These are phyloP conservation scores for Chrysosporium keratinophilum DNA, from an alignment of 2,329 filamentous ascomycete genomes.

Conservation along the genomic window DNA sequence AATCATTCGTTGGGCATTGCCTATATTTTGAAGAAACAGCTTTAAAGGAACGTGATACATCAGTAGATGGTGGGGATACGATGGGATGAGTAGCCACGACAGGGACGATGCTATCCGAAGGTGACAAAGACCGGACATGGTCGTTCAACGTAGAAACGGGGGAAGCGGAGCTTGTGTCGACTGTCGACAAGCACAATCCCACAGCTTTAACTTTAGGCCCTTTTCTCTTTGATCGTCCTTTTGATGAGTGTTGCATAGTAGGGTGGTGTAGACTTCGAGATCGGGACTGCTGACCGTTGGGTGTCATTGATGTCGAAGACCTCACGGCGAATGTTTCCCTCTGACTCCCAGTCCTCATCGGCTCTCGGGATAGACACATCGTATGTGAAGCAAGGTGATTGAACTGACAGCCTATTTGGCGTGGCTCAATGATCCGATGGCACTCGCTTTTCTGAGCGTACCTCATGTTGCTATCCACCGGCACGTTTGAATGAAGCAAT, in stretches of 20 bases:
- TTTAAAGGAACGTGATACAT: conserved; percentile 18
- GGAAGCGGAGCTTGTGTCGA: neutral
- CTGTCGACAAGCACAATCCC: neutral
- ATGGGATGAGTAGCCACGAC: conserved; percentile 14
- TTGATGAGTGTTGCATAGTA: too few relatives aligned
- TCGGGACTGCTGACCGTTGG: neutral
- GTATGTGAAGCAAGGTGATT: neutral
- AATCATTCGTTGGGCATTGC: neutral
- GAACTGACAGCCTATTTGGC: neutral
- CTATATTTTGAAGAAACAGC: conserved; percentile 10
- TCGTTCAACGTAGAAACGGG: conserved; percentile 2
- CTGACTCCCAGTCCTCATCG: neutral
- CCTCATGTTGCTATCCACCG: neutral
- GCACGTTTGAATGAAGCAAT: conserved; percentile 7
- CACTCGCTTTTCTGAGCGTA: neutral
- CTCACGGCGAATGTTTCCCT: neutral
- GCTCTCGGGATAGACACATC: neutral
- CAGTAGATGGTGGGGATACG: conserved; percentile 19
- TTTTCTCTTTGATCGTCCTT: neutral
- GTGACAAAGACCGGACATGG: neutral
- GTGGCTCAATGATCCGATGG: neutral
- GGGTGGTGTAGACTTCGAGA: neutral
- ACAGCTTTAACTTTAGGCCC: neutral
- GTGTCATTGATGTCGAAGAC: neutral
- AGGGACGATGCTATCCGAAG: neutral